A percentile compares a stretch with the other conserved stretches of the same genome.
These are phyloP conservation scores for Datura wrightii DNA, from an alignment of 257 asterid genomes.

Conservation along the genomic window DNA sequence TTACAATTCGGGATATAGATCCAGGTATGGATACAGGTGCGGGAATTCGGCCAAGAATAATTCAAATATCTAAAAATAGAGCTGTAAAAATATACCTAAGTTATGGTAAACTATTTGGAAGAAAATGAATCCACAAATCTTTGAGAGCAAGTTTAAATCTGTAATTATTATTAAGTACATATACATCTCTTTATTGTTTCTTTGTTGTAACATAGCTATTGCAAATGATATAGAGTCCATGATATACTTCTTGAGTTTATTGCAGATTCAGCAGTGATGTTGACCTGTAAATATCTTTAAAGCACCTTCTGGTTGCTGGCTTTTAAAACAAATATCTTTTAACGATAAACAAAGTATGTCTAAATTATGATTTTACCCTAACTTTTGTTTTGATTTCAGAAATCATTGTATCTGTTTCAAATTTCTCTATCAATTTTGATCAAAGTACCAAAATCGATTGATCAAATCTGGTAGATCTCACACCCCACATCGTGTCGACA, in stretches of 20 bases:
- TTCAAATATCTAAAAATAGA: background rate
- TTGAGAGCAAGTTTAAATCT: background rate
- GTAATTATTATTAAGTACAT: background rate
- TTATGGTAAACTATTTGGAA: background rate
- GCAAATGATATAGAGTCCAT: no score
- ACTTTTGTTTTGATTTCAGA: no score
- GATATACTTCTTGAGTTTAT: no score
- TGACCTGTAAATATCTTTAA: background rate
- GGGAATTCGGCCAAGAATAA: no score
- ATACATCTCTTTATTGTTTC: no score
- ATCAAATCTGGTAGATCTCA: no score
- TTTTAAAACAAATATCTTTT: conserved; percentile 8
- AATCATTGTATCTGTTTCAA: no score
- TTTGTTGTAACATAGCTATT: no score
- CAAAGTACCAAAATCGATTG: no score
- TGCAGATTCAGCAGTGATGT: background rate
- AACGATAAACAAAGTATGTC: background rate
- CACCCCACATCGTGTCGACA: background rate
- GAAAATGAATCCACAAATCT: background rate
- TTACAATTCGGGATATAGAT: background rate
- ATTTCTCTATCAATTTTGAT: no score
- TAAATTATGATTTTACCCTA: background rate
- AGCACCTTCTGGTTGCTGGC: background rate
- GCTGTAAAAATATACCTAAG: background rate
- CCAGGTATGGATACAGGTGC: background rate